These are phyloP conservation scores for Thermoascus crustaceus DNA, from an alignment of 2,329 filamentous ascomycete species.

Conservation along the genomic window DNA sequence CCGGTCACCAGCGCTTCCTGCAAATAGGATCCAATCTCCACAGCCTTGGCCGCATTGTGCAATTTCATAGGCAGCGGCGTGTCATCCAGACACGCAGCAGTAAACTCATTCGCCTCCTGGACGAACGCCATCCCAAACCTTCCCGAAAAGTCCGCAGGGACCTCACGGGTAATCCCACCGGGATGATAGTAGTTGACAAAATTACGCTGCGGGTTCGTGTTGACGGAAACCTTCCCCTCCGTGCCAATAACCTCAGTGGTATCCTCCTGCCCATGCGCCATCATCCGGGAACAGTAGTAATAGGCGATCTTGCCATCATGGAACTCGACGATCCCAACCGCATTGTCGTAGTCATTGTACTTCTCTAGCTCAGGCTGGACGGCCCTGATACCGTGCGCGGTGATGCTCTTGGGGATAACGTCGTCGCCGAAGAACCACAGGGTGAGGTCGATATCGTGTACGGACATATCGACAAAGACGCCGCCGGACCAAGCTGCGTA, in stretches of 20 bases:
- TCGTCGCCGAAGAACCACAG: conserved; percentile 56
- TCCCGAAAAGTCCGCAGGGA: conserved; percentile 56
- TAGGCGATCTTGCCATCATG: conserved; percentile 56
- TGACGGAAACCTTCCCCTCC: conserved; percentile 54
- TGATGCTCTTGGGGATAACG: conserved; percentile 47
- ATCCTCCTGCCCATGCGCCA: conserved; percentile 60
- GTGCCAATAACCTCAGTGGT: conserved; percentile 61
- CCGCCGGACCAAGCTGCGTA: conserved; percentile 59
- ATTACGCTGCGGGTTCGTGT: conserved; percentile 48
- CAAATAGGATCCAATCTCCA: conserved; percentile 52
- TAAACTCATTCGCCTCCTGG: conserved; percentile 57
- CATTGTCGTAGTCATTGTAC: conserved; percentile 55
- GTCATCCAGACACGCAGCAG: conserved; percentile 49
- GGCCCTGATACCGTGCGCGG: conserved; percentile 50
- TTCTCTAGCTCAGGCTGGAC: conserved; percentile 51
- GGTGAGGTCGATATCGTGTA: conserved; percentile 61
- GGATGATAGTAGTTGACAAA: conserved; percentile 49
- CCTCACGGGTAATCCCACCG: conserved; percentile 49
- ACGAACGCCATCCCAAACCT: conserved; percentile 57
- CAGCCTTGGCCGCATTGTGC: conserved; percentile 47
- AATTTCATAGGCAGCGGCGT: conserved; percentile 50
- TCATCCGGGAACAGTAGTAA: conserved; percentile 58
- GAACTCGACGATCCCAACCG: conserved; percentile 58
- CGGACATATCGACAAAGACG: conserved; percentile 63
- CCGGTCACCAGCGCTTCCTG: conserved; percentile 50